Evolutionary conservation across 345 rosid genomes (phyloP).

Genomic region (Turnera subulata): DNA sequence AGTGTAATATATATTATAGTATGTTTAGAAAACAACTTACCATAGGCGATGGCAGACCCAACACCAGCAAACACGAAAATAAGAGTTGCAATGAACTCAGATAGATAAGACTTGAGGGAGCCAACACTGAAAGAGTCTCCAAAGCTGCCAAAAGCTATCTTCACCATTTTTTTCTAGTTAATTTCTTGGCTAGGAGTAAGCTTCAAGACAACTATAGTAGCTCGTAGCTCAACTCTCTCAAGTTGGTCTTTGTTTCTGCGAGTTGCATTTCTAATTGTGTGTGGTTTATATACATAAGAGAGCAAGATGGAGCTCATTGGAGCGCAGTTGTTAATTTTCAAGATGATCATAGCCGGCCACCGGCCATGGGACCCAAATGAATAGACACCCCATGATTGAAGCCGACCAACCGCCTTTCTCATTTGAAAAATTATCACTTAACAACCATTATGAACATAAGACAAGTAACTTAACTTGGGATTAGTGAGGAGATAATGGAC

Average conservation of each 20-base stretch:
- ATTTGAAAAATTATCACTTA: conserved; percentile 18
- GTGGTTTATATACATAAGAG: background rate
- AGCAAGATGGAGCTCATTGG: background rate
- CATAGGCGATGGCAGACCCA: conserved; percentile 79
- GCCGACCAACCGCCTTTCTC: conserved; percentile 52
- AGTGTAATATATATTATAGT: too few relatives aligned
- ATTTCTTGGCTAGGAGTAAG: background rate
- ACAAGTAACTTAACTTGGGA: conserved; percentile 24
- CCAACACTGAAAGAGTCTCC: conserved; percentile 74
- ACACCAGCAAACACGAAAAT: conserved; percentile 95
- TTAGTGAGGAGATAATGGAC: too few relatives aligned
- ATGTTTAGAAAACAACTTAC: conserved; percentile 20
- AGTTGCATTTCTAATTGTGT: too few relatives aligned
- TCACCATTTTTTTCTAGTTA: conserved; percentile 50
- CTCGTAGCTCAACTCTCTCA: background rate
- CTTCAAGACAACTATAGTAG: too few relatives aligned
- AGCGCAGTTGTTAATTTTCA: background rate
- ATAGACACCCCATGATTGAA: conserved; percentile 17
- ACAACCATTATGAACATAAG: conserved; percentile 39
- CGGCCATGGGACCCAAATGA: conserved; percentile 37
- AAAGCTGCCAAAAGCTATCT: conserved; percentile 59
- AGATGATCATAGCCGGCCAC: conserved; percentile 36
- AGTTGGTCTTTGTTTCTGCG: too few relatives aligned
- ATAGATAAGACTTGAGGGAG: conserved; percentile 58
- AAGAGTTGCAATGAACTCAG: conserved; percentile 91